Conservation (phyloP, 140 eudicot species). For the Artemisia princeps region DNA sequence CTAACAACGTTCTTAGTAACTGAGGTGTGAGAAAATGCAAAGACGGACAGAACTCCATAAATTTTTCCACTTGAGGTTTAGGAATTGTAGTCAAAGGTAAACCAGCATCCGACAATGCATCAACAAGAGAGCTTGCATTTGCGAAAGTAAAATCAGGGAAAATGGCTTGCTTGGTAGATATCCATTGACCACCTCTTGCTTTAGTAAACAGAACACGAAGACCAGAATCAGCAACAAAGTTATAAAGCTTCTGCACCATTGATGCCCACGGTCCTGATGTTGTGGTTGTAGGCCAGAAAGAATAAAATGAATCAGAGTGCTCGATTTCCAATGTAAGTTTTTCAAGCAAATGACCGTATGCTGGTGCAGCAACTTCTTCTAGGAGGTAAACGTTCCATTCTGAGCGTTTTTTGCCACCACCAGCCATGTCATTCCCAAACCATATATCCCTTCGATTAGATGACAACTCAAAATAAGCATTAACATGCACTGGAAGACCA, state of each 20-base stretch:
- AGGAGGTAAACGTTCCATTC: conserved; percentile 90
- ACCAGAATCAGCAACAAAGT: conserved; percentile 61
- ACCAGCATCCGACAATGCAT: conserved; percentile 87
- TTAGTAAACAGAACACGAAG: conserved; percentile 79
- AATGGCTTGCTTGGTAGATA: conserved; percentile 85
- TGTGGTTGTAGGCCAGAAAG: conserved; percentile 73
- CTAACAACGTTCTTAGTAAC: conserved; percentile 69
- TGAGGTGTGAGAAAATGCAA: conserved; percentile 80
- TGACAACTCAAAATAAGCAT: conserved; percentile 90
- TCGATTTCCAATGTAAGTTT: conserved; percentile 73
- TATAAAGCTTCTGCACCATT: conserved; percentile 74
- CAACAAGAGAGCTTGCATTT: conserved; percentile 52
- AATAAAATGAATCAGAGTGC: conserved; percentile 61
- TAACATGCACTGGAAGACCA: conserved; percentile 89
- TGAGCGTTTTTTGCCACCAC: conserved; percentile 91
- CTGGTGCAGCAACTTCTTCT: conserved; percentile 91
- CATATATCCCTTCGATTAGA: conserved; percentile 98
- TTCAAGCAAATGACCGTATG: conserved; percentile 88
- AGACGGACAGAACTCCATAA: conserved; percentile 73
- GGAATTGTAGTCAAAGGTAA: conserved; percentile 66
- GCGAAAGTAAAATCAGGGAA: conserved; percentile 79
- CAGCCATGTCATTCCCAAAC: conserved; percentile 99
- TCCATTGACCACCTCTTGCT: conserved; percentile 95
- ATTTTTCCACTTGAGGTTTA: conserved; percentile 57
- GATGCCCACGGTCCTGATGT: conserved; percentile 85